phyloP scores from a whole-genome alignment of 192 early-diverging fungal genomes.

The Mortierella antarctica region DNA sequence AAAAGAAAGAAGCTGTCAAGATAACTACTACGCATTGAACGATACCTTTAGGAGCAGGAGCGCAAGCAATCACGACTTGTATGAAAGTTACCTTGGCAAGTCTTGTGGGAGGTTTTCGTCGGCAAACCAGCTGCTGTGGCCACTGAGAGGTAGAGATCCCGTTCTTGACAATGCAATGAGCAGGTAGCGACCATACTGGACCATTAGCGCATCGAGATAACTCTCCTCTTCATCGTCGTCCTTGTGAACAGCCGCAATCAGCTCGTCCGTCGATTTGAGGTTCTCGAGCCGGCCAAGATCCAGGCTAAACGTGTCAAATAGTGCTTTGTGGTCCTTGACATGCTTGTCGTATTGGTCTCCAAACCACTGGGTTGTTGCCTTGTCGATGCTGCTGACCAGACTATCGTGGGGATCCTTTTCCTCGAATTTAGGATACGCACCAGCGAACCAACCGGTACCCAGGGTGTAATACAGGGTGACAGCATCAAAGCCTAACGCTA shows the following conservation, averaged over 20 bases:
- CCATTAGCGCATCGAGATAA: slow-evolving; percentile 32
- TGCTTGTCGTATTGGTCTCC: slow-evolving; percentile 33
- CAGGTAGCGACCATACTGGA: slow-evolving; percentile 45
- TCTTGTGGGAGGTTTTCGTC: not conserved
- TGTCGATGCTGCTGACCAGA: slow-evolving; percentile 12
- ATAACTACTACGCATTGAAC: not conserved
- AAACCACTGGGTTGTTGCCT: slow-evolving; percentile 18
- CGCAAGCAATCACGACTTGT: not conserved
- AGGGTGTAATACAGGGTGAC: slow-evolving; percentile 32
- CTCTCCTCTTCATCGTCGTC: slow-evolving; percentile 6
- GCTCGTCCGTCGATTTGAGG: slow-evolving; percentile 22
- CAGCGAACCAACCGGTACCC: slow-evolving; percentile 23
- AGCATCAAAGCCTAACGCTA: slow-evolving; percentile 30
- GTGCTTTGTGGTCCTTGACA: slow-evolving; percentile 18
- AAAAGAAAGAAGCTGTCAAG: not conserved
- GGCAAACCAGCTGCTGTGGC: slow-evolving; percentile 12
- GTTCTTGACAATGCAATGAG: slow-evolving; percentile 40
- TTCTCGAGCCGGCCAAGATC: slow-evolving; percentile 19
- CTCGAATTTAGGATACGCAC: slow-evolving; percentile 22
- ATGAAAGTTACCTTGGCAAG: slow-evolving; percentile 11
- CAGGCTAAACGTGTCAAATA: slow-evolving; percentile 20
- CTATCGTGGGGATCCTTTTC: slow-evolving; percentile 41
- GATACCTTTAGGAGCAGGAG: not conserved
- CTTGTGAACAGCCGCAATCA: slow-evolving; percentile 1
- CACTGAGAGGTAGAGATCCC: slow-evolving; percentile 46